Percentiles rank a stretch among this genome's conserved stretches.
Evolutionary conservation across 1,139 yeast species (phyloP).

Genomic region (Arxiozyma heterogenica): DNA sequence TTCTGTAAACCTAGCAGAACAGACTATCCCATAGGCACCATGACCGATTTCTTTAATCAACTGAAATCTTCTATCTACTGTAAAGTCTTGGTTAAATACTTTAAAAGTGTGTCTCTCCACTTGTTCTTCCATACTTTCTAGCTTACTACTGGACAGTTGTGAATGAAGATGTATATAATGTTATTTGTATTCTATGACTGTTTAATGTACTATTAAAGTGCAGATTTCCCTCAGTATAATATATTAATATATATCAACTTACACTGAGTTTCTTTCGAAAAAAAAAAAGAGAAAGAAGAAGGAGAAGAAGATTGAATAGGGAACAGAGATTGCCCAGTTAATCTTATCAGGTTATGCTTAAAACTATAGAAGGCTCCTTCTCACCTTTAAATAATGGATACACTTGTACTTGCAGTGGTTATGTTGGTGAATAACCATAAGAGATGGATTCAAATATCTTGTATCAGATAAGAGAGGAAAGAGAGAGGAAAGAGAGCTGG

Average conservation of each 20-base stretch:
- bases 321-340: too few relatives aligned
- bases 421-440: background rate
- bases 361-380: background rate
- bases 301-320: too few relatives aligned
- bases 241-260: background rate
- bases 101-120: slow-evolving; percentile 38
- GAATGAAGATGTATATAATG: background rate
- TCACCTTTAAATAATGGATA: background rate
- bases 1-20: slow-evolving; percentile 77
- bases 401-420: too few relatives aligned
- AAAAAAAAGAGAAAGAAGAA: too few relatives aligned
- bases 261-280: background rate
- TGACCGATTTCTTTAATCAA: slow-evolving; percentile 90
- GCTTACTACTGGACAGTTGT: too few relatives aligned
- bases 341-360: too few relatives aligned
- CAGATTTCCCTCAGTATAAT: background rate
- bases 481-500: background rate
- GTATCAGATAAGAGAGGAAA: background rate
- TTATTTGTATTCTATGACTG: background rate
- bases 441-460: too few relatives aligned
- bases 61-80: slow-evolving; percentile 78
- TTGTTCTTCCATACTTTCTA: slow-evolving; percentile 7
- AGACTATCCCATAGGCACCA: slow-evolving; percentile 95
- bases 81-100: slow-evolving; percentile 84
- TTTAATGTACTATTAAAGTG: too few relatives aligned